Conservation (phyloP, 345 rosid genomes). For the Reutealis trisperma region DNA sequence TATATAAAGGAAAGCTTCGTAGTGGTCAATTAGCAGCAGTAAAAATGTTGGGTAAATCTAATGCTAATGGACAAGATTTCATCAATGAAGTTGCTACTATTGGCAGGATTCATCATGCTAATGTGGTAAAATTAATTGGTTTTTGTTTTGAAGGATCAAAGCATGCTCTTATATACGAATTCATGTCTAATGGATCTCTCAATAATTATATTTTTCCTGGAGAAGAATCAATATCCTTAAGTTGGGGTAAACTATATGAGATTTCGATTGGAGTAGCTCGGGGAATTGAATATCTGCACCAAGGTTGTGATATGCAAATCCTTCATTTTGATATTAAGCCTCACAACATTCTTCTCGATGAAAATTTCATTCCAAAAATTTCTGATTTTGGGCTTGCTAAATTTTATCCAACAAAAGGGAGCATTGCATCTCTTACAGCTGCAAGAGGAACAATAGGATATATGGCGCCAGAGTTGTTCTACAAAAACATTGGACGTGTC, state of each 20-base stretch:
- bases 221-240: neutral
- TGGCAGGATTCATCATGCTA: conserved; percentile 13
- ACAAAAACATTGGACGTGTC: conserved; percentile 1
- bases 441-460: conserved; percentile 8
- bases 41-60: conserved; percentile 7
- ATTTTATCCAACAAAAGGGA: neutral
- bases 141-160: conserved; percentile 13
- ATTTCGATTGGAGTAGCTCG: conserved; percentile 10
- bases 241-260: conserved; percentile 11
- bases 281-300: conserved; percentile 13
- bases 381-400: conserved; percentile 7
- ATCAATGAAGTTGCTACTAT: conserved; percentile 19
- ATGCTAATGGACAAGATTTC: conserved; percentile 11
- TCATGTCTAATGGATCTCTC: conserved; percentile 22
- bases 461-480: conserved; percentile 10
- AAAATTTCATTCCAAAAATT: conserved; percentile 3
- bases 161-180: conserved; percentile 15
- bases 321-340: conserved; percentile 6
- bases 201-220: neutral
- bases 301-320: conserved; percentile 3
- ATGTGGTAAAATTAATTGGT: neutral
- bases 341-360: conserved; percentile 9
- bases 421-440: neutral
- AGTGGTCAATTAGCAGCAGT: neutral
- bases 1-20: conserved; percentile 7